Base-by-base conservation (phyloP, 2,329 filamentous ascomycete species). In the Acrocalymma vagum region DNA sequence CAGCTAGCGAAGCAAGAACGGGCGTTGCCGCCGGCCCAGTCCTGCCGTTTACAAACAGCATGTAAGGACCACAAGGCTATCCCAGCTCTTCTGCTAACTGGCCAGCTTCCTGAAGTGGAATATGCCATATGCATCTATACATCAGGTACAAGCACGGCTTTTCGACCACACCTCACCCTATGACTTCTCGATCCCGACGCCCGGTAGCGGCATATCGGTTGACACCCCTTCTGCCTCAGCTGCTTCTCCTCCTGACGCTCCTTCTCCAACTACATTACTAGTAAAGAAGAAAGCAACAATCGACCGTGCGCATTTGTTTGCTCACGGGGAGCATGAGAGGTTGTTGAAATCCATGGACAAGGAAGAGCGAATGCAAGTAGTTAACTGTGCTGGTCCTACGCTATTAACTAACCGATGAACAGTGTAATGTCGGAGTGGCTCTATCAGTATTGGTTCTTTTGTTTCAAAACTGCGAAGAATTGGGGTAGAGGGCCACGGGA, bases 361-460 rank as follows among this genome's bases (percentile, higher is more conserved):
- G 6, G 33, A 45, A 23, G 62, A 68, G 24, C 57, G 36, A 35
- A 32, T 37, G 60, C 63, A 41, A 53, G 45, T 34, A 3, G 4
- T 11, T 28, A 13, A 20, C 21, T 3, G 4, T 13, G 18, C n/a
- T 13, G n/a, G 4, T 15, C 15, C 13, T 31, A 9, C n/a, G 24
- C 3, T 18, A 26, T 16, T n/a, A 26, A 25, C 40, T 49, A 23
- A 53, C 20, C 1, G 3, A 9, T 7, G 8, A 23, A 46, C 51
- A 56, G 52, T 9, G n/a, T 35, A 7, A 39, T 55, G 32, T 48
- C 44, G 8, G 38, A 44, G 3, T 71, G 65, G 64, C 31, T 71
- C 18, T 57, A 70, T 38, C 56, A 70, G 30, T 68, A 63, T 33
- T 69, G 63, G 64, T 51, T 60, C 18, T 68, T 62, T 27, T 42